Evolutionary conservation across 2,329 filamentous ascomycete genomes (phyloP), one percentile per base, ranked within the genome.

Genomic region (Sordariomycetes sp.): DNA sequence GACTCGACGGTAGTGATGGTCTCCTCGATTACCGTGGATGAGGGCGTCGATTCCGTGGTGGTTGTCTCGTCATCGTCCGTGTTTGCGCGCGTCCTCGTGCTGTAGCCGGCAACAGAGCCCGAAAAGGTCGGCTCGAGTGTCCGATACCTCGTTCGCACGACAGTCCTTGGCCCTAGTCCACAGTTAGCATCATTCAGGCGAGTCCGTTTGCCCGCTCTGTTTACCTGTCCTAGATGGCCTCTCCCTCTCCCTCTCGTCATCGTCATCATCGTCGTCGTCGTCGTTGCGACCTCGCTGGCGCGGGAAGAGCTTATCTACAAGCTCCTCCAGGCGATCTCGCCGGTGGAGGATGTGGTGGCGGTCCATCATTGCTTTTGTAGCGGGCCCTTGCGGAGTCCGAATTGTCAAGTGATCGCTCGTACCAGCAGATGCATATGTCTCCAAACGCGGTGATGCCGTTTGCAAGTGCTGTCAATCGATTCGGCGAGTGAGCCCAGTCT

Each of bases 41-140:
- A 46, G 18, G 10, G n/a, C n/a, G 18, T n/a, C 18, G 22, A 50
- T 2, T 8, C 12, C 5, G 46, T 22, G 5, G n/a, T 40, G 8
- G 40, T 34, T 20, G 55, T 51, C 24, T 43, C 54, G 14, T 35
- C 37, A 11, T 24, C n/a, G 11, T 24, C 22, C 46, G 5, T 20
- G 4, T 22, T 50, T 24, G 46, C 22, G 20, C n/a, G 20, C 10
- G 59, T 62, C 20, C 53, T 53, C 22, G 61, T 60, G 10, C 59
- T 60, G 22, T 59, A 55, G 28, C 50, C 32, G 3, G 37, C 46
- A 16, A 58, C n/a, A 20, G 53, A 53, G 14, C 58, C 57, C 8
- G 34, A 25, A 50, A 54, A 48, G 14, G 54, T 59, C 14, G 55
- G n/a, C 25, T 24, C 37, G 12, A 50, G 35, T 14, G 54, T 57